These are phyloP conservation scores for Arthrobotrys pseudoclavata DNA, from an alignment of 2,329 filamentous ascomycete genomes.

Conservation along the genomic window DNA sequence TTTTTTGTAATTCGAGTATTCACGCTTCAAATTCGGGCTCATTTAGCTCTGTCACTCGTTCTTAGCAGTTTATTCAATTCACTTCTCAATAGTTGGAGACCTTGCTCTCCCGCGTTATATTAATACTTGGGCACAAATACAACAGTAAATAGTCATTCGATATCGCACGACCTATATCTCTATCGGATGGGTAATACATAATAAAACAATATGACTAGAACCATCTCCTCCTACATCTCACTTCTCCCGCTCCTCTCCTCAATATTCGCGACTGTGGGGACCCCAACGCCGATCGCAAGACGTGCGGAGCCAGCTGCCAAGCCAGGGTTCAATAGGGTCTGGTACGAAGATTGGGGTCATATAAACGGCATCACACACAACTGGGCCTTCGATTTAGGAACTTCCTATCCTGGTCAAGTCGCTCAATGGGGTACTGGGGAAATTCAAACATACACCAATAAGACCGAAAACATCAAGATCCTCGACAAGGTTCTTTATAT, in stretches of 20 bases:
- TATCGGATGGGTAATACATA: background rate
- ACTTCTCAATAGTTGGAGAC: background rate
- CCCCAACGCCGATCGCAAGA: background rate
- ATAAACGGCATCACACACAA: constrained; percentile 28
- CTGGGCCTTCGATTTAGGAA: constrained; percentile 38
- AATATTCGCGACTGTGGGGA: background rate
- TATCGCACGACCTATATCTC: background rate
- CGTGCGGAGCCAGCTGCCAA: constrained; percentile 10
- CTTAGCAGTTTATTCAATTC: background rate
- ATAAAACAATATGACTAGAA: constrained; percentile 6
- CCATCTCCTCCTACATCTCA: constrained; percentile 1
- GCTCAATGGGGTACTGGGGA: constrained; percentile 70
- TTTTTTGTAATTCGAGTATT: background rate
- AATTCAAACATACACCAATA: constrained; percentile 68
- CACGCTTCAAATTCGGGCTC: constrained; percentile 15
- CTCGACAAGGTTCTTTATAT: constrained; percentile 66
- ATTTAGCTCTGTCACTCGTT: constrained; percentile 24
- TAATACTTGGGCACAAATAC: background rate
- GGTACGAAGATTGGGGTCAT: constrained; percentile 42
- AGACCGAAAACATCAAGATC: constrained; percentile 67
- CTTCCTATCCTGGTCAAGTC: constrained; percentile 40
- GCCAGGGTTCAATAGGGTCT: constrained; percentile 34
- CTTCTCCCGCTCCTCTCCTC: constrained; percentile 9
- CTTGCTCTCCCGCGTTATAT: background rate
- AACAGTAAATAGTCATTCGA: background rate